Evolutionary conservation across 371 early-diverging fungal species (phyloP).

Genomic region (Mortierella polycephala): DNA sequence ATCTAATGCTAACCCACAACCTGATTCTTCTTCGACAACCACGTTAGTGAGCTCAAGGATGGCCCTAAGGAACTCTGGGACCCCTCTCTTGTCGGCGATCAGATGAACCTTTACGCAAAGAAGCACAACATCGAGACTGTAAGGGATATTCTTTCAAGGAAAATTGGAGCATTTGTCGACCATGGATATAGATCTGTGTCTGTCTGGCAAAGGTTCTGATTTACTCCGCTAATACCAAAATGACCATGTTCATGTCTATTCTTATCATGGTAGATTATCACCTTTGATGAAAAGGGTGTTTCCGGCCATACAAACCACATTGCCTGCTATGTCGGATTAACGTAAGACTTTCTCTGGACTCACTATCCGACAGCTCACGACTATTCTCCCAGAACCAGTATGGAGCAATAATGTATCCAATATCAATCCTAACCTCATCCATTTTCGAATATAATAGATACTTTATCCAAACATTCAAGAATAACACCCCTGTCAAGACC

Average conservation of each 20-base stretch:
- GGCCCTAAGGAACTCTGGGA: constrained; percentile 81
- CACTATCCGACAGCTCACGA: too few species aligned
- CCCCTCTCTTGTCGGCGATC: constrained; percentile 63
- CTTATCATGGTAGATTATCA: constrained; percentile 72
- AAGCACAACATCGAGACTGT: constrained; percentile 75
- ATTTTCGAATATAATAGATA: constrained; percentile 16
- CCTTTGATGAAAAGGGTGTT: constrained; percentile 94
- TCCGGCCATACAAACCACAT: constrained; percentile 96
- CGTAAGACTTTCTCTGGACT: constrained; percentile 57
- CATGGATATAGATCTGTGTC: background rate
- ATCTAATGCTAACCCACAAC: background rate
- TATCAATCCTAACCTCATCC: background rate
- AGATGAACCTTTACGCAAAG: constrained; percentile 67
- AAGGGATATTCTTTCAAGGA: constrained; percentile 19
- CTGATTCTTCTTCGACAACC: background rate
- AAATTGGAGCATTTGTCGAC: background rate
- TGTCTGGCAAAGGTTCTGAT: background rate
- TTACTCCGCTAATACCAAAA: background rate
- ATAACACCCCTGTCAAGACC: constrained; percentile 45
- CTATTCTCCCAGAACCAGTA: too few species aligned
- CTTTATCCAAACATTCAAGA: constrained; percentile 52
- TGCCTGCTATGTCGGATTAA: constrained; percentile 82
- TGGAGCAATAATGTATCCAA: too few species aligned
- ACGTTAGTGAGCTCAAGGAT: constrained; percentile 76
- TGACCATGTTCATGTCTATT: background rate